Conservation (phyloP, 202 grass and related monocot genomes). For the Elaeis oleifera region DNA sequence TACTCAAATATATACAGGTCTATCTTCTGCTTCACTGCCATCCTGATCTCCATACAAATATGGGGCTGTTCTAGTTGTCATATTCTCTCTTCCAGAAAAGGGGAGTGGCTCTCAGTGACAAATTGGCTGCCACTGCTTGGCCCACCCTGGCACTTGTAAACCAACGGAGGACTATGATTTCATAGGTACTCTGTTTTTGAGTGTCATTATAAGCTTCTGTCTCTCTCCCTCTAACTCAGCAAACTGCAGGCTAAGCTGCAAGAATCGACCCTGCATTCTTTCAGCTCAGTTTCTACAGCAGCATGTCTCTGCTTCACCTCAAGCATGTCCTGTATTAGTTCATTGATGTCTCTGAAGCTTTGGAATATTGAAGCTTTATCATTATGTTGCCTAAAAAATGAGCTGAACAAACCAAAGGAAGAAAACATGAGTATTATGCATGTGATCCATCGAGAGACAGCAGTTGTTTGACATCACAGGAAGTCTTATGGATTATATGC, state of each 20-base stretch:
- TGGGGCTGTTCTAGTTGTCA: no score
- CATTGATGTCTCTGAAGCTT: constrained; percentile 93
- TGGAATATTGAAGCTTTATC: constrained; percentile 72
- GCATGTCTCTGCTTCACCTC: constrained; percentile 68
- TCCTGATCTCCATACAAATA: no score
- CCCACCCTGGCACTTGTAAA: no score
- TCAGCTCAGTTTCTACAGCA: constrained; percentile 58
- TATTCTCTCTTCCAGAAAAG: no score
- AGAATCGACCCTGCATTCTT: constrained; percentile 88
- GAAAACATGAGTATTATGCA: constrained; percentile 5
- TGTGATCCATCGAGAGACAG: neutral
- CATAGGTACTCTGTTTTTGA: constrained; percentile 41
- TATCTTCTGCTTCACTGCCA: no score
- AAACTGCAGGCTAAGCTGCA: constrained; percentile 87
- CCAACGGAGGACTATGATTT: constrained; percentile 30
- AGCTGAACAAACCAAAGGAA: constrained; percentile 38
- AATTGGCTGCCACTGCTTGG: no score
- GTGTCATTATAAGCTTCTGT: constrained; percentile 68
- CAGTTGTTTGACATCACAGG: no score
- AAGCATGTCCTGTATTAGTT: constrained; percentile 83
- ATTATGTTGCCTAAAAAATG: constrained; percentile 84
- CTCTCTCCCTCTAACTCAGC: constrained; percentile 86
- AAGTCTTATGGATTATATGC: no score
- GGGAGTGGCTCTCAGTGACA: no score
- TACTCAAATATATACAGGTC: no score